Evolutionary conservation across 192 early-diverging fungal genomes (phyloP).

Genomic region (Globomyces pollinis-pini): DNA sequence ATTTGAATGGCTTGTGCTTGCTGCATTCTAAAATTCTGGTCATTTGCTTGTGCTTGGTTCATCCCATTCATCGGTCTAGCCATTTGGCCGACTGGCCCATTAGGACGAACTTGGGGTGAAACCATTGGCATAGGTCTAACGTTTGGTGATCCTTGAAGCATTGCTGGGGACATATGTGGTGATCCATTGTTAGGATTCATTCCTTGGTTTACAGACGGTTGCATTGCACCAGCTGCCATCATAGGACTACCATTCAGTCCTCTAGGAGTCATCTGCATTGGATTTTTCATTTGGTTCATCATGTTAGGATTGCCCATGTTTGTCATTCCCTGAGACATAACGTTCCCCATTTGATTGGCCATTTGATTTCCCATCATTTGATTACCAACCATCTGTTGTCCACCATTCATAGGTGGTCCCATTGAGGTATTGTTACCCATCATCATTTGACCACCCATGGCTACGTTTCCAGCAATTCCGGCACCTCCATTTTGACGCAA

Average conservation of each 20-base stretch:
- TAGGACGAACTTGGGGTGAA: background rate
- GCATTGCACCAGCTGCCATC: background rate
- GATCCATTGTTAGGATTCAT: background rate
- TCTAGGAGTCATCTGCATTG: background rate
- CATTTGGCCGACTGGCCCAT: background rate
- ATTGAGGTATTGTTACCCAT: too few relatives aligned
- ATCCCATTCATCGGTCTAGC: background rate
- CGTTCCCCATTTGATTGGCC: too few relatives aligned
- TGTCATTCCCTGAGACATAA: too few relatives aligned
- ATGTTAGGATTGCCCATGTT: slow-evolving; percentile 1
- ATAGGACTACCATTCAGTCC: background rate
- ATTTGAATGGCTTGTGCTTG: background rate
- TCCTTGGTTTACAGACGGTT: background rate
- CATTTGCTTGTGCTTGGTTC: background rate
- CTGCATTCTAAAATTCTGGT: background rate
- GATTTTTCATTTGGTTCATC: background rate
- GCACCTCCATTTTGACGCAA: background rate
- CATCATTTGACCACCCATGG: background rate
- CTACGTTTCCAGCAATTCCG: background rate
- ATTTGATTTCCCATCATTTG: background rate
- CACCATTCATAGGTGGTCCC: background rate
- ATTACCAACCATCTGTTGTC: background rate
- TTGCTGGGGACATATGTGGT: background rate
- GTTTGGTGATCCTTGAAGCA: background rate
- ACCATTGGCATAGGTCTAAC: slow-evolving; percentile 4